A percentile compares a stretch with the other conserved stretches of the same genome.
Conservation (phyloP, 345 rosid species). For the Citrus unshiu region DNA sequence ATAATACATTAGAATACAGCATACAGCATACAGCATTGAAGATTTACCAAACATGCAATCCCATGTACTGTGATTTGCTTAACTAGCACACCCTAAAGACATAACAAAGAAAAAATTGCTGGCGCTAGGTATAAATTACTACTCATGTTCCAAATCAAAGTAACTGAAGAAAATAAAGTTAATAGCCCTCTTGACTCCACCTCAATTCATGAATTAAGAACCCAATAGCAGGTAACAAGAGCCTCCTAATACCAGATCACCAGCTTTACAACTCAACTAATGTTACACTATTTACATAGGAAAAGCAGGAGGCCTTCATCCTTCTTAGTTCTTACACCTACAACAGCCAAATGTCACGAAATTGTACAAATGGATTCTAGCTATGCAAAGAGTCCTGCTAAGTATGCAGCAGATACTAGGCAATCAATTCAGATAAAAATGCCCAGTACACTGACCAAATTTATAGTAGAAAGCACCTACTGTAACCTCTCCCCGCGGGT, state of each 20-base stretch:
- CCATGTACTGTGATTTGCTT: no score
- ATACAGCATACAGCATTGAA: no score
- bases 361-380: constrained; percentile 14
- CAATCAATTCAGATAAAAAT: constrained; percentile 6
- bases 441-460: neutral
- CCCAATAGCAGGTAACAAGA: constrained; percentile 9
- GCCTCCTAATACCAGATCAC: constrained; percentile 17
- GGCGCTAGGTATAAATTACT: constrained; percentile 5
- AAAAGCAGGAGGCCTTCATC: constrained; percentile 9
- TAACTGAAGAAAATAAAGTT: constrained; percentile 6
- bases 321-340: constrained; percentile 8
- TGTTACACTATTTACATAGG: constrained; percentile 31
- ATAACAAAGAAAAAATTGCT: neutral
- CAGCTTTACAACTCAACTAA: constrained; percentile 28
- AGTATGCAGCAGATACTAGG: constrained; percentile 1
- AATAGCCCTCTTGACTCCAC: constrained; percentile 18
- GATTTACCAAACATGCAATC: no score
- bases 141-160: constrained; percentile 2
- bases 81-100: neutral
- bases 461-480: neutral
- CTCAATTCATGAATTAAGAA: constrained; percentile 10
- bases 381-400: neutral
- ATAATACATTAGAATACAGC: no score
- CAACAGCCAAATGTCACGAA: constrained; percentile 8
- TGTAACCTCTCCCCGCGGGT: neutral